Conservation (phyloP, 169 alveolate species). For the Eimeria tenella region DNA sequence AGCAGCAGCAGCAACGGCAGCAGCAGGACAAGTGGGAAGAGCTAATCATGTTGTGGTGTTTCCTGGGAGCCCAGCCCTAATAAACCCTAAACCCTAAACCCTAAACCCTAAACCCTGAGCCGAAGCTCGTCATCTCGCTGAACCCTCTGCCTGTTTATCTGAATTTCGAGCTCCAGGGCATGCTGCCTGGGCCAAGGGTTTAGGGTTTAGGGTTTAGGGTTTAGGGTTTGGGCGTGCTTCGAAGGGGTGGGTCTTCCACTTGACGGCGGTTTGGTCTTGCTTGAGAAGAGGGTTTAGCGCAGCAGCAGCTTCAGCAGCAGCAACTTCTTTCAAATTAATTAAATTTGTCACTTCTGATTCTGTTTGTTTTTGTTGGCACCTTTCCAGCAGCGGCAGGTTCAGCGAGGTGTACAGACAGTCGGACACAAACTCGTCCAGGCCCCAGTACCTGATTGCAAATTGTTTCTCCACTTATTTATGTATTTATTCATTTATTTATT, state of each 20-base stretch:
- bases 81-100: background rate
- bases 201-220: no score
- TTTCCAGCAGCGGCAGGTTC: constrained; percentile 22
- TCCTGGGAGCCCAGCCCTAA: no score
- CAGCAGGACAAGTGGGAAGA: no score
- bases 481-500: background rate
- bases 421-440: constrained; percentile 31
- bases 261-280: background rate
- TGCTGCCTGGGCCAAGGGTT: no score
- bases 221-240: no score
- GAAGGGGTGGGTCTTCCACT: background rate
- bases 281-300: background rate
- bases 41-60: no score
- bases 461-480: background rate
- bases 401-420: constrained; percentile 53
- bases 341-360: background rate
- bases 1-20: no score
- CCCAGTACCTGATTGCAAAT: constrained; percentile 10
- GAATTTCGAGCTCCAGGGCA: no score
- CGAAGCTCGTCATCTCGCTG: no score
- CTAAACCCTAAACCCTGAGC: no score
- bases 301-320: background rate
- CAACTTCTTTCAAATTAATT: background rate
- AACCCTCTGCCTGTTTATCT: no score
- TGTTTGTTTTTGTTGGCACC: background rate